Evolutionary conservation across 441 rosid genomes (phyloP).

Genomic region (Pelargonium myrrhifolium): DNA sequence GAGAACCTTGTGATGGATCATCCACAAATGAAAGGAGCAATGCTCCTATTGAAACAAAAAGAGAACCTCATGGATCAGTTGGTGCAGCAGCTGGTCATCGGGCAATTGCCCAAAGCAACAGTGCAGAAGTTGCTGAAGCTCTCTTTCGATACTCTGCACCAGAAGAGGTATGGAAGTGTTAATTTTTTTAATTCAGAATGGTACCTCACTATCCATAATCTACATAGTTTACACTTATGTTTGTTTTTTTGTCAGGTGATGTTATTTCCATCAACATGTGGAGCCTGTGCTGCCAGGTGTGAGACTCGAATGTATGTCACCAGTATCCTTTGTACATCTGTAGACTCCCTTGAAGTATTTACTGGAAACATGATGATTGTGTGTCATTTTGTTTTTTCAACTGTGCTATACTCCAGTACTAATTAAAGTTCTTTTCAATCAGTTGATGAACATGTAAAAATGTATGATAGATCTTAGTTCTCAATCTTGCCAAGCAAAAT

Average conservation of each 20-base stretch:
- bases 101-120: slow-evolving; percentile 83
- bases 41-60: slow-evolving; percentile 29
- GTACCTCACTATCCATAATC: neutral
- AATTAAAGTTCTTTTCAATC: neutral
- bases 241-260: slow-evolving; percentile 50
- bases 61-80: slow-evolving; percentile 62
- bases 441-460: neutral
- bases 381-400: neutral
- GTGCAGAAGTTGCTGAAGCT: slow-evolving; percentile 68
- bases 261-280: slow-evolving; percentile 96
- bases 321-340: slow-evolving; percentile 57
- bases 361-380: neutral
- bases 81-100: slow-evolving; percentile 85
- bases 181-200: neutral
- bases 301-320: slow-evolving; percentile 96
- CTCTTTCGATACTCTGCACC: slow-evolving; percentile 77
- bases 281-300: slow-evolving; percentile 50
- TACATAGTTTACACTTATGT: neutral
- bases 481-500: neutral
- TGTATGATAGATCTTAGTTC: neutral
- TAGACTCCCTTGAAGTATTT: neutral
- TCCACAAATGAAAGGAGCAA: slow-evolving; percentile 26
- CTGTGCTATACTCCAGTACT: neutral
- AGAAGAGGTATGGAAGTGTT: slow-evolving; percentile 55
- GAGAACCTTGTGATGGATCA: slow-evolving; percentile 32